Conservation (phyloP, 768 basidiomycete species). For the Lyophyllum atratum region DNA sequence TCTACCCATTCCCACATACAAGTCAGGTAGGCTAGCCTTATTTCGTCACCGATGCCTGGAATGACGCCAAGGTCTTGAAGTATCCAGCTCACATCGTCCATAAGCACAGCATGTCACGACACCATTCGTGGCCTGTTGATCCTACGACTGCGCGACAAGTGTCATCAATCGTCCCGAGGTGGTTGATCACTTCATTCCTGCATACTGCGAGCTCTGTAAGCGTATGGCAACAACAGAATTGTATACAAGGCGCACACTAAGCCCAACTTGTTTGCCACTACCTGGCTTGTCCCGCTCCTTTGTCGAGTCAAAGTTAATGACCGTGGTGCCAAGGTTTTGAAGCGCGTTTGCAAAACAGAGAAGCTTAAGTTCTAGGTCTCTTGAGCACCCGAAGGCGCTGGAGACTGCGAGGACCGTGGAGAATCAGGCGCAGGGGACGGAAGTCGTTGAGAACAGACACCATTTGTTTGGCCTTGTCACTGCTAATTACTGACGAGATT, state of each 20-base stretch:
- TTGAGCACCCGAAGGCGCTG: conserved; percentile 65
- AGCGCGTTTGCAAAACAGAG: conserved; percentile 75
- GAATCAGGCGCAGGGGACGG: conserved; percentile 56
- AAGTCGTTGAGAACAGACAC: background rate
- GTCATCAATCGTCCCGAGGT: conserved; percentile 67
- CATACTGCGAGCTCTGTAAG: background rate
- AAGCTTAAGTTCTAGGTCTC: conserved; percentile 75
- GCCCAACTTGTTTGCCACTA: conserved; percentile 75
- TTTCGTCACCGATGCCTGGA: too few species aligned
- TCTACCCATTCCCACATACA: too few species aligned
- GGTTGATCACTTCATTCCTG: conserved; percentile 75
- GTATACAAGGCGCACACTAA: conserved; percentile 59
- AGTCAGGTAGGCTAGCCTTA: too few species aligned
- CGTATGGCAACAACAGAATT: background rate
- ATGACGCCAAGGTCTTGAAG: too few species aligned
- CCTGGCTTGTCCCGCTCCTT: conserved; percentile 76
- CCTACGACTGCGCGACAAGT: conserved; percentile 61
- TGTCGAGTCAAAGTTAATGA: conserved; percentile 80
- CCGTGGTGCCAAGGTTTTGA: conserved; percentile 82
- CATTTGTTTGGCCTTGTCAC: conserved; percentile 7
- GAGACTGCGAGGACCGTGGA: conserved; percentile 73
- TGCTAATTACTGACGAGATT: background rate
- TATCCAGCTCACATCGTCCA: too few species aligned
- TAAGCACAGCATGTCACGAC: background rate
- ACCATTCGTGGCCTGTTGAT: background rate